Evolutionary conservation across 2,329 filamentous ascomycete genomes (phyloP).

Genomic region (Periconia sp.): DNA sequence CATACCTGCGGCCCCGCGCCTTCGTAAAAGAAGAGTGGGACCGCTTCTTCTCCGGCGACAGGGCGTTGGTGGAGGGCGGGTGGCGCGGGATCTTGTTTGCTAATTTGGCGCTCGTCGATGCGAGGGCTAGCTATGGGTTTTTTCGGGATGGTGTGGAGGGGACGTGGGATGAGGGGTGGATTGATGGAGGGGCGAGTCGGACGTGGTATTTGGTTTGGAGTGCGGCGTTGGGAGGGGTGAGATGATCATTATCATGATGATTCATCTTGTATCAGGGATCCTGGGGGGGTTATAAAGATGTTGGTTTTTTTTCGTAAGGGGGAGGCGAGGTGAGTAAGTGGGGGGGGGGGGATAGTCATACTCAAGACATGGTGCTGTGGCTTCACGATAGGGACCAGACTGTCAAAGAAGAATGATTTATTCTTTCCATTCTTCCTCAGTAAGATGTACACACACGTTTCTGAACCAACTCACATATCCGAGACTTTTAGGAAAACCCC

Average conservation of each 20-base stretch:
- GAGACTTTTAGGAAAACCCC: no score
- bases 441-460: background rate
- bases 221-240: conserved; percentile 27
- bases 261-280: no score
- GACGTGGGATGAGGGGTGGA: conserved; percentile 67
- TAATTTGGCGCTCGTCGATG: conserved; percentile 80
- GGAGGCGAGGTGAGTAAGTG: no score
- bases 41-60: conserved; percentile 65
- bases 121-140: conserved; percentile 72
- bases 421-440: background rate
- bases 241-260: no score
- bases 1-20: conserved; percentile 67
- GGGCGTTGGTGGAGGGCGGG: conserved; percentile 65
- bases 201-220: conserved; percentile 43
- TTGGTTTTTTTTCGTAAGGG: no score
- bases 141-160: conserved; percentile 69
- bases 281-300: no score
- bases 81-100: conserved; percentile 88
- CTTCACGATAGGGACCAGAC: no score
- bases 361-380: no score
- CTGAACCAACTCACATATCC: no score
- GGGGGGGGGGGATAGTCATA: no score
- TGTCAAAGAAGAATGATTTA: no score
- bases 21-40: conserved; percentile 76
- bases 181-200: conserved; percentile 75